Percentiles rank a stretch among this genome's conserved stretches.
phyloP scores from a whole-genome alignment of 306 rosid genomes.

The Hylodesmum podocarpum region DNA sequence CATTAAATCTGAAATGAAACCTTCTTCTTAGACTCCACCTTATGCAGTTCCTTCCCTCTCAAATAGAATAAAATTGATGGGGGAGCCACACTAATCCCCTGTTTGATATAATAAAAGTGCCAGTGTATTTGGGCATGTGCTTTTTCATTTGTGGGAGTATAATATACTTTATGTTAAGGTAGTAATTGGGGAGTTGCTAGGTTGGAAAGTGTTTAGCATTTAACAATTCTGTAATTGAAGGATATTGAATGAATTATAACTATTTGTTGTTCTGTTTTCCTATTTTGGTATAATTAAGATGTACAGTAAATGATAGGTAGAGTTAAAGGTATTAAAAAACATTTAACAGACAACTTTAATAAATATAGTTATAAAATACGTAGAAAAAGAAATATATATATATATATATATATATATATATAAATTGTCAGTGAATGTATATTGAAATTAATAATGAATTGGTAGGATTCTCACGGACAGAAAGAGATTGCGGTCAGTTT shows the following conservation, averaged over 20 bases:
- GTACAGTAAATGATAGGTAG: no score
- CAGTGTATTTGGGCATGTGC: neutral
- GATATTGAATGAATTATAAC: neutral
- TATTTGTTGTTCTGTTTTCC: no score
- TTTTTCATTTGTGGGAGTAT: neutral
- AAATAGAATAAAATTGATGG: constrained; percentile 7
- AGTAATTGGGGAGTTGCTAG: neutral
- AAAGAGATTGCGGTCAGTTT: no score
- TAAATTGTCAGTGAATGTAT: no score
- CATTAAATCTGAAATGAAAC: constrained; percentile 77
- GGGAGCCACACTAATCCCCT: neutral
- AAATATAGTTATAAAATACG: no score
- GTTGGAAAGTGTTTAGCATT: neutral
- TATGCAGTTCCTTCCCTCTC: neutral
- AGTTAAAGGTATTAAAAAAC: no score
- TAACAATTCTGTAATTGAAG: neutral
- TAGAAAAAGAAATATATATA: no score
- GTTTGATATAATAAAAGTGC: neutral
- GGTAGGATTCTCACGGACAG: no score
- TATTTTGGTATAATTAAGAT: no score
- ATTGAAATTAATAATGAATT: no score
- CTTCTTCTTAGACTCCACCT: constrained; percentile 32
- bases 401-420: no score
- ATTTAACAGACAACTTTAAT: no score
- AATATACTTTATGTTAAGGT: neutral